These are phyloP conservation scores for Penicillium sp. DNA, from an alignment of 2,329 filamentous ascomycete species.

Conservation along the genomic window DNA sequence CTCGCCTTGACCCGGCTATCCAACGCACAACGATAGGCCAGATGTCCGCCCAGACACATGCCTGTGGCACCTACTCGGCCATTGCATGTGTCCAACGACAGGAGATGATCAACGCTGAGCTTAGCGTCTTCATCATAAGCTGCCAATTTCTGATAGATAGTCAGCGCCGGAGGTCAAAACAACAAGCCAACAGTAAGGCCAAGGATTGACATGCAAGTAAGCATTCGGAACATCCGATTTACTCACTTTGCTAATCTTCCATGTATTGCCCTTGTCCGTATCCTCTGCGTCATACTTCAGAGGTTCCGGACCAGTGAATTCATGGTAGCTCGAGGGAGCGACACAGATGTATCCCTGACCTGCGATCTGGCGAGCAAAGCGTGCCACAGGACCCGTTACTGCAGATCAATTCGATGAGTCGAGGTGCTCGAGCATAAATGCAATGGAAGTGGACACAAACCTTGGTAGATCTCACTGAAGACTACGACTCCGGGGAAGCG, in stretches of 20 bases:
- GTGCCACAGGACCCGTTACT: conserved; percentile 86
- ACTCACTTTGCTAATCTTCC: conserved; percentile 72
- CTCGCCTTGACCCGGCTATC: conserved; percentile 72
- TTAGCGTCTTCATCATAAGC: conserved; percentile 80
- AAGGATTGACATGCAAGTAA: neutral
- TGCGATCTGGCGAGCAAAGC: conserved; percentile 87
- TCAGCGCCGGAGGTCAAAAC: neutral
- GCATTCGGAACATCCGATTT: neutral
- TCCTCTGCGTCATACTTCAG: conserved; percentile 82
- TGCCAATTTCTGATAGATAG: conserved; percentile 59
- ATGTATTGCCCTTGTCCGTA: conserved; percentile 81
- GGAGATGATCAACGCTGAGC: conserved; percentile 64
- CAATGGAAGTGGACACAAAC: conserved; percentile 43
- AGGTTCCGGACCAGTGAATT: conserved; percentile 81
- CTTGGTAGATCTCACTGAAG: conserved; percentile 95
- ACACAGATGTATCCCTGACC: conserved; percentile 91
- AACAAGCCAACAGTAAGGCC: neutral
- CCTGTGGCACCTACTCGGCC: conserved; percentile 74
- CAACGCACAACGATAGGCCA: conserved; percentile 69
- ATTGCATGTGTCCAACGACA: conserved; percentile 72
- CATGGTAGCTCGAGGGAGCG: conserved; percentile 86
- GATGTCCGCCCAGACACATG: conserved; percentile 91
- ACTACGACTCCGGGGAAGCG: conserved; percentile 84
- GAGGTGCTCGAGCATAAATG: neutral
- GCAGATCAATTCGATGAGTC: neutral